Base-by-base conservation (phyloP, 2,329 filamentous ascomycete species). In the Botrytis galanthina region DNA sequence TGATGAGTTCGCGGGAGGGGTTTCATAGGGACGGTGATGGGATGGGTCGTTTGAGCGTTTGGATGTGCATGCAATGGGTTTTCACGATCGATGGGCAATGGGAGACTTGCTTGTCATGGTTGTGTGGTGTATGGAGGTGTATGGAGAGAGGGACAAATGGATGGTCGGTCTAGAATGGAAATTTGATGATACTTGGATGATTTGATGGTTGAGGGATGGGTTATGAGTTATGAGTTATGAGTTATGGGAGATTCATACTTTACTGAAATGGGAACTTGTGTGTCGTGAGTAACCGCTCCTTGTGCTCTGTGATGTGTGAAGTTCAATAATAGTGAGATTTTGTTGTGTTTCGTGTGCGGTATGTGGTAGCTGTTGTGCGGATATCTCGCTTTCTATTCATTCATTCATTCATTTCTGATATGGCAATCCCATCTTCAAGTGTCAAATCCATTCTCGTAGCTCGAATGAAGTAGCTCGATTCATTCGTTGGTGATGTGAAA, bases 61-160 rank as follows among this genome's bases (percentile, higher is more conserved):
- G 22, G 48, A 42, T 44, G 10, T 69, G 35, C 10, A 42, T 69
- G 16, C 35, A 29, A 35, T 37, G 48, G 20, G 6, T 29, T 32
- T 57, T 2, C 16, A n/a, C 18, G 10, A 57, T 57, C 18, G 10
- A 57, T 57, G 48, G 35, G 29, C 29, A 51, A 57, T 57, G 46
- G 22, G 22, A 5, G 1, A 2, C 4, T 32, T n/a, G 48, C 14
- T 32, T 32, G 18, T 57, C 37, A 18, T 57, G n/a, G 54, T 26
- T 54, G 64, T 32, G n/a, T 18, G 46, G 66, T 42, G 35, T 68
- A 42, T 57, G 64, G 48, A 57, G 64, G 48, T n/a, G 51, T 54
- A 29, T 16, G 46, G 48, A n/a, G 48, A 14, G 26, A 51, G 48
- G 46, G 46, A 7, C 7, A 10, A 29, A 57, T 32, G 48, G 48